Evolutionary conservation across 257 asterid species (phyloP).

Genomic region (Phtheirospermum japonicum): DNA sequence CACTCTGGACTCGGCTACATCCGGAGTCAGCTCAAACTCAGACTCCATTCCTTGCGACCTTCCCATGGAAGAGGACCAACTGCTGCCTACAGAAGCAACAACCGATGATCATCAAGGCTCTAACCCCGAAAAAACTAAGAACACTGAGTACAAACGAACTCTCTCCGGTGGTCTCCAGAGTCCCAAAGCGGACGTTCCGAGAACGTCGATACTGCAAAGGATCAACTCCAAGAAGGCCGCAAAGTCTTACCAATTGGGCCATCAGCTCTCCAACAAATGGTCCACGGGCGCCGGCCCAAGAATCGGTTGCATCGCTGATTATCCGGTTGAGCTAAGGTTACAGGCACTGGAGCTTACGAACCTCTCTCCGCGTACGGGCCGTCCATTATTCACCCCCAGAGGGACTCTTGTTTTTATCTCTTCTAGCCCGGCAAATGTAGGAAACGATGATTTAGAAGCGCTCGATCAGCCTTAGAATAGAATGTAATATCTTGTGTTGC

Average conservation of each 20-base stretch:
- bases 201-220: constrained; percentile 59
- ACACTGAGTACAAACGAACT: constrained; percentile 54
- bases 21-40: constrained; percentile 32
- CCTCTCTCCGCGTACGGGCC: constrained; percentile 61
- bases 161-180: constrained; percentile 88
- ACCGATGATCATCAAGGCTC: constrained; percentile 21
- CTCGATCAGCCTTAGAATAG: neutral
- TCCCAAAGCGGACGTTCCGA: constrained; percentile 71
- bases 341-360: constrained; percentile 85
- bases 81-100: constrained; percentile 26
- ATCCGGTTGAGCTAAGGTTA: constrained; percentile 71
- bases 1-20: constrained; percentile 18
- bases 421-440: constrained; percentile 27
- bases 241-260: constrained; percentile 70
- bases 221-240: constrained; percentile 73
- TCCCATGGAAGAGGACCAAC: constrained; percentile 36
- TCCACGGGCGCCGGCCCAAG: constrained; percentile 92
- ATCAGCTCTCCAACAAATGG: constrained; percentile 71
- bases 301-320: constrained; percentile 86
- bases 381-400: constrained; percentile 36
- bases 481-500: neutral
- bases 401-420: constrained; percentile 27
- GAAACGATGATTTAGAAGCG: constrained; percentile 27
- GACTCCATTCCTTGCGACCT: constrained; percentile 36
- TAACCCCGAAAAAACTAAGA: constrained; percentile 26